Conservation (phyloP, 78 protist genomes). For the Dictyostelium capitatum region DNA sequence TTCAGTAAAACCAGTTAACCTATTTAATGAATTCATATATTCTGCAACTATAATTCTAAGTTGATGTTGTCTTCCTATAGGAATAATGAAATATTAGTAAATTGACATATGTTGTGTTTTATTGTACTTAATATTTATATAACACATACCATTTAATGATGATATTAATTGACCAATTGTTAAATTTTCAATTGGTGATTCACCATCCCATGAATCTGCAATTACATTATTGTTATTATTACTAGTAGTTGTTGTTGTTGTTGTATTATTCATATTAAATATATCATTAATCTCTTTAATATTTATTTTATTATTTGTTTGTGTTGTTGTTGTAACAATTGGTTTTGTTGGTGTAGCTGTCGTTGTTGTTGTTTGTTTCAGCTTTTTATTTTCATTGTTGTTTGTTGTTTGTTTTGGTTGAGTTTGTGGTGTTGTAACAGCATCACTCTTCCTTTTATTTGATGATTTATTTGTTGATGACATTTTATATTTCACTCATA, state of each 20-base stretch:
- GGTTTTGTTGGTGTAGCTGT: neutral
- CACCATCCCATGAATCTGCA: constrained; percentile 36
- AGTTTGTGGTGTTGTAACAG: neutral
- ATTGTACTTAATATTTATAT: neutral
- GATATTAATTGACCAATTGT: constrained; percentile 48
- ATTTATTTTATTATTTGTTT: neutral
- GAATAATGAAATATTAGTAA: neutral
- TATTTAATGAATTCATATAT: constrained; percentile 21
- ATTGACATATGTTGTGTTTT: neutral
- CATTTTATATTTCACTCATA: neutral
- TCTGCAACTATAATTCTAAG: constrained; percentile 64
- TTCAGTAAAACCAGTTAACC: constrained; percentile 47
- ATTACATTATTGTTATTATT: neutral
- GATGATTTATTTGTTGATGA: constrained; percentile 4
- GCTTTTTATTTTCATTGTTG: neutral
- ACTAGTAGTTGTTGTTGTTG: neutral
- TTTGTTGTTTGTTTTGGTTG: neutral
- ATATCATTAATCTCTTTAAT: neutral
- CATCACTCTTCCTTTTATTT: neutral
- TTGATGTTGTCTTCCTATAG: constrained; percentile 23
- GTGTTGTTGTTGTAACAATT: neutral
- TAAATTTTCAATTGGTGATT: constrained; percentile 32
- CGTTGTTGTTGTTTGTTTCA: neutral
- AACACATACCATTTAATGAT: constrained; percentile 34
- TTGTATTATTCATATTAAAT: neutral